Evolutionary conservation across 306 rosid genomes (phyloP).

Genomic region (Cucumis melo): DNA sequence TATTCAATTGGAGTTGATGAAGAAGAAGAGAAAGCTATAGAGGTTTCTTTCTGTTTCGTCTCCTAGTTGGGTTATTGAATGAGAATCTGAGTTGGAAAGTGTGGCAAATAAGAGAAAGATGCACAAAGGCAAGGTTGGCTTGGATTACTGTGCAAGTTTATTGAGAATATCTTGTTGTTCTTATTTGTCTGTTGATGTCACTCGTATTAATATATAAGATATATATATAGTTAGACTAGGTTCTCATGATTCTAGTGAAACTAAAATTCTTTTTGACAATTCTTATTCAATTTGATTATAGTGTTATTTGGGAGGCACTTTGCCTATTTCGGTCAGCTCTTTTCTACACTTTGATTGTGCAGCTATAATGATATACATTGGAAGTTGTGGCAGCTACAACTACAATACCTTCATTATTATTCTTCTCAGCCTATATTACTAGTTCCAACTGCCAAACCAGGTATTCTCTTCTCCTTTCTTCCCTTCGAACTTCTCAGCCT

Average conservation of each 20-base stretch:
- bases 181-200: constrained; percentile 1
- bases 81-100: constrained; percentile 8
- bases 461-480: not conserved
- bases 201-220: not conserved
- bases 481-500: not conserved
- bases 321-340: not conserved
- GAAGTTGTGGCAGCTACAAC: not conserved
- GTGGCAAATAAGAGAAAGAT: not conserved
- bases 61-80: not conserved
- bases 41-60: not conserved
- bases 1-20: not conserved
- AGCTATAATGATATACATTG: not conserved
- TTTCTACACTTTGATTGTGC: not conserved
- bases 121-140: not conserved
- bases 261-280: constrained; percentile 2
- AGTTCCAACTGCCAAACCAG: not conserved
- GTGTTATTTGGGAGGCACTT: not conserved
- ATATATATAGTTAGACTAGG: not conserved
- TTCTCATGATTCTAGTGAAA: not conserved
- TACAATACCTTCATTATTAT: not conserved
- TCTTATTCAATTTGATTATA: not conserved
- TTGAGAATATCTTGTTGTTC: not conserved
- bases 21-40: not conserved
- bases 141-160: not conserved
- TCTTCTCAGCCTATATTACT: not conserved